These are phyloP conservation scores for Cercospora nicotianae DNA, from an alignment of 2,329 filamentous ascomycete genomes.

Conservation along the genomic window DNA sequence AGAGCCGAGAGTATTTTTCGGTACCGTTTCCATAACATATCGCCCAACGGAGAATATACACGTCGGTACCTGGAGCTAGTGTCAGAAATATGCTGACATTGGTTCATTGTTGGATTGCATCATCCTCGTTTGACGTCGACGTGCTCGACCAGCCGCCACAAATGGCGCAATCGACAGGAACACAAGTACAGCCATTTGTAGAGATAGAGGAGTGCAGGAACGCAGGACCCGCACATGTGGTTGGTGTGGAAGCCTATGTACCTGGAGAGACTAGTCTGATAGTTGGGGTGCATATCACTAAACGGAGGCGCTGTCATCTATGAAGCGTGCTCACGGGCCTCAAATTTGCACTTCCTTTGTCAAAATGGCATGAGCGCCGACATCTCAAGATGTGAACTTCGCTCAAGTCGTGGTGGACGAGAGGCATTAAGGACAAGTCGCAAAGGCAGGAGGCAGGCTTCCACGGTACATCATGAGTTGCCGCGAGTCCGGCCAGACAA, in stretches of 20 bases:
- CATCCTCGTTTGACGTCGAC: neutral
- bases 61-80: neutral
- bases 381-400: neutral
- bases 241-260: neutral
- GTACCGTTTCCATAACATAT: neutral
- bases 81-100: neutral
- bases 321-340: neutral
- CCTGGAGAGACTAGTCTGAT: neutral
- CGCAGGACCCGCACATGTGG: neutral
- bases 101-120: neutral
- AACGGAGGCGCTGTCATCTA: neutral
- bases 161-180: conserved; percentile 3
- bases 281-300: neutral
- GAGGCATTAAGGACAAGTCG: neutral
- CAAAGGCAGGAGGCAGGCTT: neutral
- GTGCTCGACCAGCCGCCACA: neutral
- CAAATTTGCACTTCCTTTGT: neutral
- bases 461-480: neutral
- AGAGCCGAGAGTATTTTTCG: neutral
- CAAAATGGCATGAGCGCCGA: neutral
- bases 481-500: neutral
- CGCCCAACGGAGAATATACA: neutral
- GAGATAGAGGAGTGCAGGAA: neutral
- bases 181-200: neutral
- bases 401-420: neutral